Conservation (phyloP, 305 asterid genomes). For the Fraxinus platypoda region DNA sequence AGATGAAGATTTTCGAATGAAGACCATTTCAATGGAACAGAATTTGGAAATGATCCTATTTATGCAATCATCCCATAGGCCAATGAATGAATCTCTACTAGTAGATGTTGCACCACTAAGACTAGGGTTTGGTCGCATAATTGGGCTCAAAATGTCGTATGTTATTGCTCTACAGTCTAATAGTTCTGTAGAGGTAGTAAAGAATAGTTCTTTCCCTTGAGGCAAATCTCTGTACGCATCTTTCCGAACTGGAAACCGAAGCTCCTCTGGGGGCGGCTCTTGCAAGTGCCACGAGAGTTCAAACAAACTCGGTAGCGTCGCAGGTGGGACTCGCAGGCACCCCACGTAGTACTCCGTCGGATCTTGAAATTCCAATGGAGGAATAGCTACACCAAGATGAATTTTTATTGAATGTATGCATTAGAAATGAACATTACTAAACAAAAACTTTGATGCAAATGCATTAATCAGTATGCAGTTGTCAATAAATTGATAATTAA, state of each 20-base stretch:
- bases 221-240: conserved; percentile 48
- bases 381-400: conserved; percentile 24
- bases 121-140: conserved; percentile 37
- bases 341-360: conserved; percentile 43
- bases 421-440: background rate
- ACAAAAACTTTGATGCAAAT: background rate
- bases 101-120: conserved; percentile 23
- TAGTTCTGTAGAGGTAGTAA: conserved; percentile 32
- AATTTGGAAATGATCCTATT: conserved; percentile 38
- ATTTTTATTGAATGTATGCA: background rate
- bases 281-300: conserved; percentile 49
- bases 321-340: conserved; percentile 34
- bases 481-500: background rate
- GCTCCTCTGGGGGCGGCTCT: conserved; percentile 48
- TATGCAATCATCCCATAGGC: conserved; percentile 50
- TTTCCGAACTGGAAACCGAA: conserved; percentile 43
- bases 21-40: conserved; percentile 40
- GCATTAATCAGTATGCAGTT: background rate
- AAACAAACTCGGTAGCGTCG: conserved; percentile 37
- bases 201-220: conserved; percentile 46
- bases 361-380: conserved; percentile 47
- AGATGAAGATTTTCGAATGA: conserved; percentile 30
- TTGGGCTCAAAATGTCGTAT: conserved; percentile 32
- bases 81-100: conserved; percentile 36
- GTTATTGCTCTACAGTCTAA: conserved; percentile 34